Evolutionary conservation across 768 basidiomycete genomes (phyloP), one percentile per base, ranked within the genome.

Genomic region (Psilocybe sp.): DNA sequence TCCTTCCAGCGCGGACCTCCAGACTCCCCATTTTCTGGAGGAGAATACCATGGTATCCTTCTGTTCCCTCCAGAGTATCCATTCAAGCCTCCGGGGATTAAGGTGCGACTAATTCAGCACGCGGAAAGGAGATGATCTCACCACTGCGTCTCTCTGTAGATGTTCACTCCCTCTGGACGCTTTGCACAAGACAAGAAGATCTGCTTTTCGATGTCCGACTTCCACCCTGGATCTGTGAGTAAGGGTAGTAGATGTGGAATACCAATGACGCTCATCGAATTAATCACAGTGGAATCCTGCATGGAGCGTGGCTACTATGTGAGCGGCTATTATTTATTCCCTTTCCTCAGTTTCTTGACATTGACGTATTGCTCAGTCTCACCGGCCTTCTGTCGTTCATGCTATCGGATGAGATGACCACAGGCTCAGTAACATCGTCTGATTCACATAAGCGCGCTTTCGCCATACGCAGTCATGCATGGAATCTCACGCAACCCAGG

Each of bases 161-260:
- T 94, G 90, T 80, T 85, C 59, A 94, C 92, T 12, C 92, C 92
- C 0, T 91, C 89, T 5, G 92, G 92, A 15, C 83, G 92, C 51
- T 95, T 95, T 69, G 82, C 89, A 57, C 89, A 90, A 16, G 90
- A 92, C 75, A 85, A 84, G 72, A 97, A 94, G 78, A 97, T 98
- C 48, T 98, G 95, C 65, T 96, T 97, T 71, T 96, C 92, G 18
- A 97, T 98, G 93, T 93, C 92, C 3, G 92, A 94, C 67, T 94
- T 92, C 63, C 92, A 94, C 62, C 91, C 92, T 0, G 91, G 90
- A 53, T 80, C 89, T 11, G 90, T 92, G 58, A 65, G 88, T 79
- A 2, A 18, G 12, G 38, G 45, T 19, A 23, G 33, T 40, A 46
- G 5, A n/a, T 46, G 7, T 36, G 32, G 46, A 2, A 43, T 13